Percentiles rank a stretch among this genome's conserved stretches.
These are phyloP conservation scores for Trichoderma sp. DNA, from an alignment of 2,329 filamentous ascomycete species.

Conservation along the genomic window DNA sequence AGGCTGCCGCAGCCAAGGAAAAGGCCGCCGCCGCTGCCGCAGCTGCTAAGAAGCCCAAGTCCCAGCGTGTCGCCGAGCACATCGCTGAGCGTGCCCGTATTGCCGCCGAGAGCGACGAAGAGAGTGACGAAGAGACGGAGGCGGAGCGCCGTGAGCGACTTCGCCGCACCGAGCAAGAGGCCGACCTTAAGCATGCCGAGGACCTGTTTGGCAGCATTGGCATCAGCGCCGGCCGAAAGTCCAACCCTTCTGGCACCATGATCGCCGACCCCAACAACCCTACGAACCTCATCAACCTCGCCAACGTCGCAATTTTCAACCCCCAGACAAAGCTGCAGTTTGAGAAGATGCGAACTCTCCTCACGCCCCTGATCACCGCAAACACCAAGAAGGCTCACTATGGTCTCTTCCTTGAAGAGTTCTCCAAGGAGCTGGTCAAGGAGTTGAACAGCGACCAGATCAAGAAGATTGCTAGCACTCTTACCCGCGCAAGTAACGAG, in stretches of 20 bases:
- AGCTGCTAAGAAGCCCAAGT: constrained; percentile 86
- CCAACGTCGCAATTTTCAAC: constrained; percentile 79
- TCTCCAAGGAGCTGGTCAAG: constrained; percentile 80
- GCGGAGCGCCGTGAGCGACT: constrained; percentile 71
- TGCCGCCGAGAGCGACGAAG: constrained; percentile 51
- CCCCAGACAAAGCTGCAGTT: constrained; percentile 87
- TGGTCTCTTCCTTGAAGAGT: constrained; percentile 84
- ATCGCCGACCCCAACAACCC: constrained; percentile 72
- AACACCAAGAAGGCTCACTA: constrained; percentile 91
- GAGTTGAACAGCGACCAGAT: constrained; percentile 90
- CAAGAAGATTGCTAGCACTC: constrained; percentile 85
- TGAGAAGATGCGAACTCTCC: constrained; percentile 69
- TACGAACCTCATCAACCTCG: constrained; percentile 76
- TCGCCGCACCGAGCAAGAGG: constrained; percentile 76
- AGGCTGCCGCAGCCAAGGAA: constrained; percentile 79
- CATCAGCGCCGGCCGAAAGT: constrained; percentile 63
- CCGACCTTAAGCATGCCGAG: constrained; percentile 84
- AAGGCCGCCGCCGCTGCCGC: constrained; percentile 87
- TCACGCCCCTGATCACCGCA: constrained; percentile 72
- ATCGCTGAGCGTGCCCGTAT: constrained; percentile 58
- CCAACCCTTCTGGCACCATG: constrained; percentile 63
- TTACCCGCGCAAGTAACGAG: constrained; percentile 93
- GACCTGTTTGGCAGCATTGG: constrained; percentile 83
- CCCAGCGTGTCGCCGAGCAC: constrained; percentile 80
- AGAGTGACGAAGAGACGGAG: constrained; percentile 71